Conservation (phyloP, 108 stramenopile species). For the Cyclotella cryptica region DNA sequence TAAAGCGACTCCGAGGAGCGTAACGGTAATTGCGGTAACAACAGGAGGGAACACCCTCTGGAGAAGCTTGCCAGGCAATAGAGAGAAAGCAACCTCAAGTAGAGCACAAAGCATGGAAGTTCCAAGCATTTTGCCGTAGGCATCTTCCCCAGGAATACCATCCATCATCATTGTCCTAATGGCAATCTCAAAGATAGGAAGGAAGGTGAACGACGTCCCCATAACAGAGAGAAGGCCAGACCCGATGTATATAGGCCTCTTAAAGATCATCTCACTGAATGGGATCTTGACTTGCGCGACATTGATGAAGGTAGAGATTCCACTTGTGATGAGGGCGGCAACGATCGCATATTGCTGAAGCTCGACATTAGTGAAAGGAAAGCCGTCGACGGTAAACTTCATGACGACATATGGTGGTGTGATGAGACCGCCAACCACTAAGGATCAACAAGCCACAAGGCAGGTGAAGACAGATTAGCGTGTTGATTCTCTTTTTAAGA, state of each 20-base stretch:
- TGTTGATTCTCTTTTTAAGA: too few relatives aligned
- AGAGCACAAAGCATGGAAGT: constrained; percentile 74
- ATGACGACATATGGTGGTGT: constrained; percentile 71
- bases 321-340: constrained; percentile 75
- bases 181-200: constrained; percentile 84
- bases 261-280: constrained; percentile 60
- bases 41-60: constrained; percentile 76
- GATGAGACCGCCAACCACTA: constrained; percentile 70
- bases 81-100: constrained; percentile 63
- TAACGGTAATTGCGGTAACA: constrained; percentile 76
- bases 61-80: constrained; percentile 58
- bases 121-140: constrained; percentile 83
- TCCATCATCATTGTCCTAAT: constrained; percentile 65
- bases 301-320: constrained; percentile 75
- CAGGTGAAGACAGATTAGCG: constrained; percentile 14
- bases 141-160: constrained; percentile 62
- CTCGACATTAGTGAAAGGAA: constrained; percentile 47
- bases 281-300: constrained; percentile 64
- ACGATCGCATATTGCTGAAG: constrained; percentile 75
- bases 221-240: constrained; percentile 80
- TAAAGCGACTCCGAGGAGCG: constrained; percentile 83
- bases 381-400: constrained; percentile 58
- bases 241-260: constrained; percentile 59
- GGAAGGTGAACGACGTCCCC: constrained; percentile 82
- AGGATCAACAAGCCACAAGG: neutral